Percentiles rank a stretch among this genome's conserved stretches.
phyloP scores from a whole-genome alignment of 768 basidiomycete species.

The Hysterangium stoloniferum region DNA sequence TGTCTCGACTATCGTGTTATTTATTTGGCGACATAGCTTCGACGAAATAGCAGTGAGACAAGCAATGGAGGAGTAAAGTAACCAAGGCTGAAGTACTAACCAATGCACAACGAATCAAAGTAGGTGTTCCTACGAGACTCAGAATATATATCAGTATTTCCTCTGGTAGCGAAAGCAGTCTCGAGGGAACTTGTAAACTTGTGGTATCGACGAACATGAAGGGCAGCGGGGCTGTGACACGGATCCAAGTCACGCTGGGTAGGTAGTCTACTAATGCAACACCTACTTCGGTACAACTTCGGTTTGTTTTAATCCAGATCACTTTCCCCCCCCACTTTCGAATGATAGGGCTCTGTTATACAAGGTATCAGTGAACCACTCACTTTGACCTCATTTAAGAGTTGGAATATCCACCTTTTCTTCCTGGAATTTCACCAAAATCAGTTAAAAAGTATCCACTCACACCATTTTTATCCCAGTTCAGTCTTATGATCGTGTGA shows the following conservation, averaged over 20 bases:
- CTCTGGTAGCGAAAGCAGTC: neutral
- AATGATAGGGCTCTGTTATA: no score
- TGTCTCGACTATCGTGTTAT: constrained; percentile 8
- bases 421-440: no score
- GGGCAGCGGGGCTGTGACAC: neutral
- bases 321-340: no score
- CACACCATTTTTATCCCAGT: no score
- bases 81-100: neutral
- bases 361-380: no score
- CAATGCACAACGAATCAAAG: neutral
- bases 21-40: constrained; percentile 12
- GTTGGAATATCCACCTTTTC: no score
- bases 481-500: no score
- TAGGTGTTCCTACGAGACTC: neutral
- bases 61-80: neutral
- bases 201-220: neutral
- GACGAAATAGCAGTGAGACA: no score
- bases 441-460: no score
- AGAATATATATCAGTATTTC: constrained; percentile 3
- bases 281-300: neutral
- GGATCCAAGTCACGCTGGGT: neutral
- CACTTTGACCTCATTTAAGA: no score
- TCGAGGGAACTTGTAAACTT: neutral
- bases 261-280: neutral
- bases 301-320: no score